Percentiles rank a stretch among this genome's conserved stretches.
These are phyloP conservation scores for Musa acuminata DNA, from an alignment of 176 grass and related monocot species.

Conservation along the genomic window DNA sequence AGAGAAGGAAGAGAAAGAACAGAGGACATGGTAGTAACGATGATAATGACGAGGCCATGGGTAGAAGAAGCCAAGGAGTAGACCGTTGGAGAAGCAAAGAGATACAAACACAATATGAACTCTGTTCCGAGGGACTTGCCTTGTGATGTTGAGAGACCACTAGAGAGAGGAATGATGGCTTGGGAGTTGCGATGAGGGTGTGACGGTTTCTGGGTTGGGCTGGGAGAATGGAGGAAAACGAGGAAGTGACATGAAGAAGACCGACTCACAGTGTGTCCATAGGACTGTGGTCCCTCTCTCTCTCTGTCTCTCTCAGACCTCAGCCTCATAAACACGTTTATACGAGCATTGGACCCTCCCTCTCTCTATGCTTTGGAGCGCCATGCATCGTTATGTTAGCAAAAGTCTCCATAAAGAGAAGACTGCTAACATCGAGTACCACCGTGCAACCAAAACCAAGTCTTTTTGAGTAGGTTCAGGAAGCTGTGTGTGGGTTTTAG, in stretches of 20 bases:
- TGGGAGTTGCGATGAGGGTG: neutral
- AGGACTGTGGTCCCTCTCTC: neutral
- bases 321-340: no score
- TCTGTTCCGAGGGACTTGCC: no score
- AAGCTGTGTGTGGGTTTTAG: neutral
- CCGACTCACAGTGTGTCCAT: no score
- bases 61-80: neutral
- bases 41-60: neutral
- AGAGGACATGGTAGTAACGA: neutral
- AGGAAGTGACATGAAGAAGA: no score
- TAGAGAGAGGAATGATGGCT: neutral
- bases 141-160: neutral
- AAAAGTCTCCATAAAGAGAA: neutral
- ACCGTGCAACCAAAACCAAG: neutral
- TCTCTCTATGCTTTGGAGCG: neutral
- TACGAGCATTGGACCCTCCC: neutral
- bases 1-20: neutral
- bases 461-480: neutral
- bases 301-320: no score
- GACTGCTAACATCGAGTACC: neutral
- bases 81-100: neutral
- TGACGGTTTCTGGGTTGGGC: no score
- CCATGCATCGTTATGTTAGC: neutral
- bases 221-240: no score
- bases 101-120: neutral